These are phyloP conservation scores for Ganoderma sinense DNA, from an alignment of 1,284 basidiomycete species.

Conservation along the genomic window DNA sequence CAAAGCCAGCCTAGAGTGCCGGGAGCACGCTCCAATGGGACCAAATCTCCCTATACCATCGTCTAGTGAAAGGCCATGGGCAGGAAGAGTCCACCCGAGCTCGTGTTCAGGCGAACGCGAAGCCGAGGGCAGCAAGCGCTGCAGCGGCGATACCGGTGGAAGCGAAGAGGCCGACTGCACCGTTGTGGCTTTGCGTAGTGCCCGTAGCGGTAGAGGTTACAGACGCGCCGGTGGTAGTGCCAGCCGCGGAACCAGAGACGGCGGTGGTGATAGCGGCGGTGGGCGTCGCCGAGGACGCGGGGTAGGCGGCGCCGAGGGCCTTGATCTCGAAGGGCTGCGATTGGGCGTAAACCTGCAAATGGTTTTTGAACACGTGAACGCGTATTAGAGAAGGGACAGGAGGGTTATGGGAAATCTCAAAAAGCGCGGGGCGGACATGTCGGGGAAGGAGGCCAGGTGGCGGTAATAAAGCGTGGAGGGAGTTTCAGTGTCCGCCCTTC, in stretches of 20 bases:
- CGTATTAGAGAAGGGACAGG: not conserved
- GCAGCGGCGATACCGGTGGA: slow-evolving; percentile 37
- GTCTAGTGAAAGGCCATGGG: not conserved
- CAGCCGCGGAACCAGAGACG: slow-evolving; percentile 33
- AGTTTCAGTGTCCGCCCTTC: not conserved
- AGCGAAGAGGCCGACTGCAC: slow-evolving; percentile 31
- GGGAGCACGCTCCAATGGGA: not conserved
- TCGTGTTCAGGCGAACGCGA: slow-evolving; percentile 32
- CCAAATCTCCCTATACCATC: not conserved
- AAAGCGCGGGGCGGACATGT: not conserved
- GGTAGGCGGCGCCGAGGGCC: slow-evolving; percentile 66
- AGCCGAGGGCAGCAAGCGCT: slow-evolving; percentile 38
- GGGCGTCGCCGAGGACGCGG: slow-evolving; percentile 51
- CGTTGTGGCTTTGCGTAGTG: slow-evolving; percentile 19
- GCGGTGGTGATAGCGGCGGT: slow-evolving; percentile 36
- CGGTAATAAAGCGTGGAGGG: not conserved
- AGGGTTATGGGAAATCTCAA: not conserved
- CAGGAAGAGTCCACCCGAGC: not conserved
- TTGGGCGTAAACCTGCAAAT: slow-evolving; percentile 62
- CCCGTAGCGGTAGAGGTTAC: slow-evolving; percentile 23
- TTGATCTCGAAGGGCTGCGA: slow-evolving; percentile 76
- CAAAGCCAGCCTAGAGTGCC: not conserved
- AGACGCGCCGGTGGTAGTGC: slow-evolving; percentile 36
- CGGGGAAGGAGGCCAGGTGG: not conserved
- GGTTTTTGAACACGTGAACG: not conserved